Evolutionary conservation across 345 rosid species (phyloP).

Genomic region (Turnera subulata): DNA sequence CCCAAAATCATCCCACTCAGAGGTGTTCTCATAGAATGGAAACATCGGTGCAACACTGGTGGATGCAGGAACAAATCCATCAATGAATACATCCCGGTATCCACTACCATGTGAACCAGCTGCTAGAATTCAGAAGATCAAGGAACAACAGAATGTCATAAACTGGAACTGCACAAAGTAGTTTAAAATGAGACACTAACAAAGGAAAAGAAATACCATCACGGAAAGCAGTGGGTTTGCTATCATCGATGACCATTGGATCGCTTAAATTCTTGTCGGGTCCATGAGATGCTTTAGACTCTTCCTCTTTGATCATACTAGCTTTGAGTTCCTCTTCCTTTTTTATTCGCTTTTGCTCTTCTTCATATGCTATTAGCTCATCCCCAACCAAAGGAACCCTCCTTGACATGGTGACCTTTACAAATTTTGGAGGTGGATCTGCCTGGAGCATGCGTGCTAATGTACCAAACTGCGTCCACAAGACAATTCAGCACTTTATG

Average conservation of each 20-base stretch:
- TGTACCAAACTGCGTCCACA: conserved; percentile 69
- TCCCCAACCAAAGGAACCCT: conserved; percentile 98
- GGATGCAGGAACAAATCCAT: conserved; percentile 88
- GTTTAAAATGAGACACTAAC: conserved; percentile 6
- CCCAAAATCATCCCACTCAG: conserved; percentile 98
- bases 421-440: conserved; percentile 97
- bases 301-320: conserved; percentile 82
- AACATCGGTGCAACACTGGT: conserved; percentile 89
- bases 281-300: conserved; percentile 52
- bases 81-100: conserved; percentile 71
- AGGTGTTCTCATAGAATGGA: conserved; percentile 71
- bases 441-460: conserved; percentile 98
- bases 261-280: conserved; percentile 60
- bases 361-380: conserved; percentile 93
- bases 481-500: conserved; percentile 7
- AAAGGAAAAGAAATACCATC: conserved; percentile 54
- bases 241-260: conserved; percentile 74
- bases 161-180: background rate
- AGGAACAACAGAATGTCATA: conserved; percentile 9
- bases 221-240: conserved; percentile 35
- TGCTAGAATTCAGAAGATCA: conserved; percentile 29
- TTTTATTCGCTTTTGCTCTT: conserved; percentile 82
- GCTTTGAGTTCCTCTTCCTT: conserved; percentile 92
- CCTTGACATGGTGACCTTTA: conserved; percentile 86
- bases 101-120: conserved; percentile 55